Evolutionary conservation across 495 filamentous ascomycete genomes (phyloP).

Genomic region (Trichocladium uniseriatum): DNA sequence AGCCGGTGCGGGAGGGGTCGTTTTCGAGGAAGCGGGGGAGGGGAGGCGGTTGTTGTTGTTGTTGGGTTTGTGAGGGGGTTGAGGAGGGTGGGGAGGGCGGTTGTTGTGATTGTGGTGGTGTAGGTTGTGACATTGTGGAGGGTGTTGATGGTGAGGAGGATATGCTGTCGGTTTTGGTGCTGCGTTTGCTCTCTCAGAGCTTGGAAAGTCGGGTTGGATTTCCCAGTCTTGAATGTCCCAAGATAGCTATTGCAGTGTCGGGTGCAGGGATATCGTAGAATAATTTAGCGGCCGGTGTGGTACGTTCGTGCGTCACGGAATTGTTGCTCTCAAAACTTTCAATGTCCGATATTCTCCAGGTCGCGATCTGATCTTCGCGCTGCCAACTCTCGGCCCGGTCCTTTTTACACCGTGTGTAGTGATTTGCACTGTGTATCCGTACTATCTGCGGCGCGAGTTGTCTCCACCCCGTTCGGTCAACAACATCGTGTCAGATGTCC

Average conservation of each 20-base stretch:
- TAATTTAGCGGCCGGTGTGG: no score
- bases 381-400: background rate
- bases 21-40: slow-evolving; percentile 31
- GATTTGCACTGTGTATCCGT: no score
- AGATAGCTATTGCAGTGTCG: no score
- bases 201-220: no score
- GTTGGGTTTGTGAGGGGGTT: slow-evolving; percentile 3
- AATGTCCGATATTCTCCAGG: no score
- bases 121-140: background rate
- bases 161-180: background rate
- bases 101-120: background rate
- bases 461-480: no score
- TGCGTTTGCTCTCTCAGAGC: background rate
- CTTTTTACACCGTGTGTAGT: no score
- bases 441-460: no score
- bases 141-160: background rate
- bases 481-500: no score
- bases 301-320: no score
- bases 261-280: no score
- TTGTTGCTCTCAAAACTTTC: background rate
- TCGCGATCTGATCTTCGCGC: background rate
- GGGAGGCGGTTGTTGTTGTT: background rate
- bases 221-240: no score
- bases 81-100: background rate
- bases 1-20: slow-evolving; percentile 46